Base-by-base conservation (phyloP, 2,329 filamentous ascomycete genomes). In the Emericellopsis atlantica region DNA sequence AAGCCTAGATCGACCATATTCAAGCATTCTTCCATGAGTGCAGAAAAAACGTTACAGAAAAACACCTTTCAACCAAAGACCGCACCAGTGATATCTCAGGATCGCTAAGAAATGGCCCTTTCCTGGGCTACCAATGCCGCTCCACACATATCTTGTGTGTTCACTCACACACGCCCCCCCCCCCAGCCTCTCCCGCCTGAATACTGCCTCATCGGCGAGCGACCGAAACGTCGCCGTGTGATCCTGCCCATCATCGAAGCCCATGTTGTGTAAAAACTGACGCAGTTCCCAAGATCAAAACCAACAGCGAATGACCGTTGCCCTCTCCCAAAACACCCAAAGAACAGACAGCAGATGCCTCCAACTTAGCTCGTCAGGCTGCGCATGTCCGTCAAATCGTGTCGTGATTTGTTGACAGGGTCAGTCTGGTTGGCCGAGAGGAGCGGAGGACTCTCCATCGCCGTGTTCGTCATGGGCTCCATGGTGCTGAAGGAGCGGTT, bases 401-500 rank as follows among this genome's bases (percentile, higher is more conserved):
- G 64, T 61, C 69, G 60, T 65, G 69, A 65, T 64, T 66, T 71
- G 48, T 61, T 58, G 48, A 75, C 54, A 36, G 67, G 61, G 72
- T 75, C 60, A 21, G 54, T 54, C 36, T 56, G 32, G 24, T 37
- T 39, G 46, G 15, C 55, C 50, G 49, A 32, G 40, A 80, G 62
- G 40, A 81, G 62, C 24, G 71, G 67, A 22, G 82, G 80, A 56
- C 78, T 85, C 40, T 79, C 77, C 42, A 72, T 58, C 46, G 69
- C 75, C 37, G 53, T 51, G 15, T 70, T 69, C 37, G 61, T 66
- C 43, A 79, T 61, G 10, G 73, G 69, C 38, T 80, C 81, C 36
- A 74, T 72, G 43, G 78, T 79, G n/a, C 84, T 88, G 50, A 80
- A 75, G 14, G 84, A 74, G 45, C 84, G 72, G 39, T 70, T 64